Conservation (phyloP, 257 asterid species). For the Lycium ferocissimum region DNA sequence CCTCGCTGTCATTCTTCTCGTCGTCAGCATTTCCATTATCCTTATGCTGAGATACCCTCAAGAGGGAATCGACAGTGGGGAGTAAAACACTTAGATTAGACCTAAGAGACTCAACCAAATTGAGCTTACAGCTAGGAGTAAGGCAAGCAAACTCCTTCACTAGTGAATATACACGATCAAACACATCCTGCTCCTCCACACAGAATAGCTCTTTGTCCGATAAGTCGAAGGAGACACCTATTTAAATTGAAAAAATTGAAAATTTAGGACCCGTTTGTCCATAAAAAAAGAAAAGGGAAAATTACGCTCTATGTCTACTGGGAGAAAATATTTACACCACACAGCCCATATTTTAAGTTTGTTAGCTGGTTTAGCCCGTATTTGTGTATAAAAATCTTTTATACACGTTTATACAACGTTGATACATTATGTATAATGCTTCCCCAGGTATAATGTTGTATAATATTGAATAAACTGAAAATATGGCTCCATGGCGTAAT, state of each 20-base stretch:
- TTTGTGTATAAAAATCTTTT: too few species aligned
- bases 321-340: too few species aligned
- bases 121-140: slow-evolving; percentile 66
- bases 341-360: too few species aligned
- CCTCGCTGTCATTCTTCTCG: slow-evolving; percentile 48
- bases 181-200: slow-evolving; percentile 86
- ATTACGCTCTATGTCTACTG: too few species aligned
- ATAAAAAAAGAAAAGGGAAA: too few species aligned
- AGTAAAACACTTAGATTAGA: slow-evolving; percentile 86
- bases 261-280: not conserved
- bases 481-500: too few species aligned
- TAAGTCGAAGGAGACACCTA: slow-evolving; percentile 86
- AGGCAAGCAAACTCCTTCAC: slow-evolving; percentile 76
- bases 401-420: too few species aligned
- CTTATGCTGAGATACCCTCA: slow-evolving; percentile 44
- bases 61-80: slow-evolving; percentile 79
- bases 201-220: slow-evolving; percentile 91
- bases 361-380: too few species aligned
- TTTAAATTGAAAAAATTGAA: not conserved
- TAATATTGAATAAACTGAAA: too few species aligned
- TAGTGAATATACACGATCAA: slow-evolving; percentile 79
- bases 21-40: slow-evolving; percentile 45
- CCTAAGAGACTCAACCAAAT: slow-evolving; percentile 86
- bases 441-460: too few species aligned
- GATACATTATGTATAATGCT: too few species aligned